These are phyloP conservation scores for Solioccasus polychromus DNA, from an alignment of 768 basidiomycete genomes.

Conservation along the genomic window DNA sequence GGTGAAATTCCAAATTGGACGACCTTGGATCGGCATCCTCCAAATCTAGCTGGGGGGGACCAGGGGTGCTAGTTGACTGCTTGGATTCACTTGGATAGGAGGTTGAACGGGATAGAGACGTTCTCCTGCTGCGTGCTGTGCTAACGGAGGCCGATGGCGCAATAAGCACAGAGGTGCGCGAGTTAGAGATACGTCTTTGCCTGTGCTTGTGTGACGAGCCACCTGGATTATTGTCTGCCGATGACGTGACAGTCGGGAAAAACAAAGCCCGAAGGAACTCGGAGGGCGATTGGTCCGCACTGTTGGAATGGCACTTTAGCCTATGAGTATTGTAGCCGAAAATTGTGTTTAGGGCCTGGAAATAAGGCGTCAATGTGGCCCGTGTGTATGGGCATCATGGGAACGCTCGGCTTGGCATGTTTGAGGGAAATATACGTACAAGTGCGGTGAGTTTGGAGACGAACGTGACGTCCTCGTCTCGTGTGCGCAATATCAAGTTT, in stretches of 20 bases:
- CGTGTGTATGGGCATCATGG: constrained; percentile 3
- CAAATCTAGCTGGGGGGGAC: constrained; percentile 13
- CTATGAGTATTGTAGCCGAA: constrained; percentile 61
- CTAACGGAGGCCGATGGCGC: constrained; percentile 15
- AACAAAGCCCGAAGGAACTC: constrained; percentile 40
- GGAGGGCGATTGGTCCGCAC: constrained; percentile 16
- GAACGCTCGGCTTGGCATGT: constrained; percentile 7
- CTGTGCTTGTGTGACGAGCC: constrained; percentile 14
- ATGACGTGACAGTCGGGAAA: constrained; percentile 22
- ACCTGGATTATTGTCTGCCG: constrained; percentile 9
- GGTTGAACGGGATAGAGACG: constrained; percentile 23
- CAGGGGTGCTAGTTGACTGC: constrained; percentile 14
- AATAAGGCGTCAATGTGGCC: constrained; percentile 10
- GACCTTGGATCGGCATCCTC: constrained; percentile 9
- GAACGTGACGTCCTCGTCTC: constrained; percentile 60
- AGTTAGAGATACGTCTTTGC: constrained; percentile 20
- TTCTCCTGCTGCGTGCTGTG: constrained; percentile 25
- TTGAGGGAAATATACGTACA: constrained; percentile 35
- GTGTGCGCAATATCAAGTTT: constrained; percentile 62
- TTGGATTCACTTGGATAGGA: constrained; percentile 19
- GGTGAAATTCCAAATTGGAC: background rate
- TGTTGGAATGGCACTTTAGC: constrained; percentile 43
- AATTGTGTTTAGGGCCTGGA: constrained; percentile 55
- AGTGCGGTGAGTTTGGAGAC: constrained; percentile 56
- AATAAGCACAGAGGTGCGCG: constrained; percentile 16